Base-by-base conservation (phyloP, 768 basidiomycete species). In the Amanita molliuscula region DNA sequence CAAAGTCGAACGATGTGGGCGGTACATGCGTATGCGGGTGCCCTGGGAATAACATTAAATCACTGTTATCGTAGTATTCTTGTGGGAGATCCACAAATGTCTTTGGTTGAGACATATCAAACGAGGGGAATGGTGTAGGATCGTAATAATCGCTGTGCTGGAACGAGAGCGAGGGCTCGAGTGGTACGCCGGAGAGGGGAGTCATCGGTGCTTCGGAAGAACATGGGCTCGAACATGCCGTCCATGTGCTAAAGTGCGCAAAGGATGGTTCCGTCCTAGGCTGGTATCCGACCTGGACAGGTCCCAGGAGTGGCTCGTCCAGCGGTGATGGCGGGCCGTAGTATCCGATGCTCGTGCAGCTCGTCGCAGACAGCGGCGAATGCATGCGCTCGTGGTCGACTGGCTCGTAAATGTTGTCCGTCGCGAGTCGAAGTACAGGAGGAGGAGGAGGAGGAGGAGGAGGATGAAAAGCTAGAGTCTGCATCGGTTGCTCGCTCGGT, bases 151-250 rank as follows among this genome's bases (percentile, higher is more conserved):
- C 48, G 3, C 18, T 33, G 11, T 38, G 48, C 15, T 48, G 49
- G 31, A 43, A 26, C 3, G 49, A 31, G 16, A 50, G 33, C n/a
- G 41, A 20, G 1, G 41, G 20, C 1, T 34, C 49, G n/a, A 44
- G 29, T 11, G 42, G 49, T 15, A 35, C 10, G 29, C 49, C 15
- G 23, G 25, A 42, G 2, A 50, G 26, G n/a, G 49, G 49, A 4
- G 49, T 50, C 33, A 26, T 31, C n/a, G 49, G 49, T 6, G 41
- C 31, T 10, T 50, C 49, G 28, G 49, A 50, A 35, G 49, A 50
- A 35, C 41, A 42, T 23, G 49, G 49, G 25, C 41, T 50, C 20
- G 49, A 50, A 29, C 49, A 50, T 7, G 49, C 33, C 16, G 40
- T 41, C 49, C 49, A 50, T 8, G 49, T 36, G 20, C 36, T 29